Evolutionary conservation across 768 basidiomycete genomes (phyloP), one percentile per base, ranked within the genome.

Genomic region (Tylopilus cervinicoccineus): DNA sequence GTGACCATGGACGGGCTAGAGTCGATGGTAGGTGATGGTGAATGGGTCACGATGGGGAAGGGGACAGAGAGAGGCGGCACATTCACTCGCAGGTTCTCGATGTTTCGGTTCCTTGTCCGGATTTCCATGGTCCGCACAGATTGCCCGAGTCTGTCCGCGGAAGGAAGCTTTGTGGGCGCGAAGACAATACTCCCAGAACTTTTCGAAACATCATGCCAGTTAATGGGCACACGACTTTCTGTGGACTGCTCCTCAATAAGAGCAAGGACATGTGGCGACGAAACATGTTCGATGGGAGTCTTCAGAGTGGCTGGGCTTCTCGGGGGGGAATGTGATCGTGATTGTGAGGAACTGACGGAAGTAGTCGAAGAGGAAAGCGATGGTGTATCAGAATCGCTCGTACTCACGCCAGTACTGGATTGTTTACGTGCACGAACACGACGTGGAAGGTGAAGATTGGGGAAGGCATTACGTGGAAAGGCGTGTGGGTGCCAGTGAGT

Each of bases 341-440:
- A 72, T 42, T 60, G 65, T 4, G 60, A 59, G 5, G 73, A 75
- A 44, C 71, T 72, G 47, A 56, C 61, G 2, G 73, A 75, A 8
- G 60, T 62, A 34, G 55, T 63, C 24, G 72, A 75, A 41, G 74
- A 74, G 26, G 70, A 65, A 42, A 79, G 65, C 10, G 78, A 76
- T n/a, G 76, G 76, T n/a, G 71, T 72, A 48, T 76, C 75, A 42
- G 72, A 74, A 49, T 72, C 72, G 45, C 70, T 66, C 17, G 59
- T 45, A 34, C 68, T 64, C 20, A 69, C 44, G 37, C 59, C 56
- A 6, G 67, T 58, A 39, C 59, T 57, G 10, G 64, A 61, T 32
- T 57, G 62, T 23, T 63, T 50, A 6, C 60, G 57, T 32, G 61
- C 46, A 19, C 66, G 65, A 22, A 32, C 5, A 29, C 70, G 71